Conservation (phyloP, 495 filamentous ascomycete genomes). For the Neurospora tetraspora region DNA sequence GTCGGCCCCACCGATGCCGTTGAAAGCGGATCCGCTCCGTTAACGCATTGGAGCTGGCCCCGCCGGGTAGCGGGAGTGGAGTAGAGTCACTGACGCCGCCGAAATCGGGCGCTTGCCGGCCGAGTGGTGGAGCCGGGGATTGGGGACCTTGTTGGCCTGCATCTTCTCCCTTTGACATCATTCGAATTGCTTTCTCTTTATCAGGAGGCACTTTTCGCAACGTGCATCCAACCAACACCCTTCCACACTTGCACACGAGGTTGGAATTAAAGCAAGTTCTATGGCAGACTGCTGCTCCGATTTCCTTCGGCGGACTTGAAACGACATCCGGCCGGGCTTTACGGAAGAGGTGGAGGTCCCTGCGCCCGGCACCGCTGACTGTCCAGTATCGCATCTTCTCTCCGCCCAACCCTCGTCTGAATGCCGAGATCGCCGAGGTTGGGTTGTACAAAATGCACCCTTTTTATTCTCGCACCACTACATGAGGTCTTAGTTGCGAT, state of each 20-base stretch:
- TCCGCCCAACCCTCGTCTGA: background rate
- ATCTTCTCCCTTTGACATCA: background rate
- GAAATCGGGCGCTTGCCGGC: background rate
- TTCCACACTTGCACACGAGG: background rate
- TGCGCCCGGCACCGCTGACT: background rate
- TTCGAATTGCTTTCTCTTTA: background rate
- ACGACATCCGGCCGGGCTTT: background rate
- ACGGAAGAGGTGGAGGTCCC: background rate
- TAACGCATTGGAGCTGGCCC: background rate
- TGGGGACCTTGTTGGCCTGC: background rate
- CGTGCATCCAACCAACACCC: too few relatives aligned
- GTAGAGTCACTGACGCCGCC: background rate
- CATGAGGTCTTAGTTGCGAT: background rate
- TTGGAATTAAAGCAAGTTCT: background rate
- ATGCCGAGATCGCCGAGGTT: background rate
- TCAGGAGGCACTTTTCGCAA: too few relatives aligned
- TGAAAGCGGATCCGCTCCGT: background rate
- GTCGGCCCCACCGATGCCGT: slow-evolving; percentile 4
- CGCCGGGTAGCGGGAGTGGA: background rate
- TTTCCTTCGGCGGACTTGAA: background rate
- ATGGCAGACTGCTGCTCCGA: background rate
- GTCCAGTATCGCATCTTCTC: background rate
- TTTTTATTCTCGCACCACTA: background rate
- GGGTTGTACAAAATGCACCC: background rate
- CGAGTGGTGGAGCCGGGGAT: background rate